Percentiles rank a stretch among this genome's conserved stretches.
These are phyloP conservation scores for Microcos paniculata DNA, from an alignment of 345 rosid species.

Conservation along the genomic window DNA sequence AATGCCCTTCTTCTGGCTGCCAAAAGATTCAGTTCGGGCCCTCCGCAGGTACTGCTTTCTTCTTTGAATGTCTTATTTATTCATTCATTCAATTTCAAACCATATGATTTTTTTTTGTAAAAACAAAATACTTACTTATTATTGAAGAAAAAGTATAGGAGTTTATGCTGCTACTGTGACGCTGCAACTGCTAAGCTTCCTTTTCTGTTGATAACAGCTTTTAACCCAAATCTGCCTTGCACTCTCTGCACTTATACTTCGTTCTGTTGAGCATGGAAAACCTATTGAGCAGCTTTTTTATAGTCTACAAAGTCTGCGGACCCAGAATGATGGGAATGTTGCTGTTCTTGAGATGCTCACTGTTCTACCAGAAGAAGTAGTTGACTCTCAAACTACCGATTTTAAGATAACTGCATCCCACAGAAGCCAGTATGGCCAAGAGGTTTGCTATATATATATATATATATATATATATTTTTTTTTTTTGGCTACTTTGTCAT, in stretches of 20 bases:
- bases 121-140: too few species aligned
- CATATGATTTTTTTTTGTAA: neutral
- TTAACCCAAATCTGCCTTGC: constrained; percentile 95
- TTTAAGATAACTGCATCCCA: constrained; percentile 50
- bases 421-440: constrained; percentile 64
- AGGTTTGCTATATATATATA: constrained; percentile 58
- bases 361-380: constrained; percentile 88
- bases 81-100: neutral
- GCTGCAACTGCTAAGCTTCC: neutral
- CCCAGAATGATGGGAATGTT: constrained; percentile 73
- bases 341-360: constrained; percentile 92
- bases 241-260: constrained; percentile 77
- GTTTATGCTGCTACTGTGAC: constrained; percentile 1
- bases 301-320: constrained; percentile 75
- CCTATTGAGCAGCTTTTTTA: constrained; percentile 83
- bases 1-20: constrained; percentile 86
- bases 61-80: neutral
- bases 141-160: neutral
- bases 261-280: constrained; percentile 70
- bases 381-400: constrained; percentile 62
- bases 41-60: constrained; percentile 72
- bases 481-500: constrained; percentile 19
- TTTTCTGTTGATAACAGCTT: constrained; percentile 51
- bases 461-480: too few species aligned
- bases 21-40: constrained; percentile 78